Evolutionary conservation across 1,284 basidiomycete species (phyloP), one percentile per base, ranked within the genome.

Genomic region (Fomitopsis betulina): DNA sequence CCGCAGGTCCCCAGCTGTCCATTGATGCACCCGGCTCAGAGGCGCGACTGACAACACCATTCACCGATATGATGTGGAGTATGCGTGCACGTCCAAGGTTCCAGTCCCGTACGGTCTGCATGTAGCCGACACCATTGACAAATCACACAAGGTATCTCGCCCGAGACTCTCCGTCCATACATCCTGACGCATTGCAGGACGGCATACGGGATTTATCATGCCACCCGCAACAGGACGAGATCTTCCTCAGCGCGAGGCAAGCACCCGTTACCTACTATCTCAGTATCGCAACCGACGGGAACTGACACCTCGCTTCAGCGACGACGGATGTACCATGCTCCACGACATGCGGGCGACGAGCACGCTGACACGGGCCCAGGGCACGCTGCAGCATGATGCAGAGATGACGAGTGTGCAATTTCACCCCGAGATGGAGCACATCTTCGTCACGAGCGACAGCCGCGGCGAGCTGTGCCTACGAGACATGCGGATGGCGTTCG

Each of bases 401-500:
- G 85, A 88, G 65, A 78, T 86, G 54, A 87, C 85, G 0, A 80
- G 79, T 53, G 81, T 84, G 9, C 78, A 82, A 62, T 86, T 78
- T 61, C 87, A 89, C 70, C 89, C 86, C 10, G 68, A 62, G 37
- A 82, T 84, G 75, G 81, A 83, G 49, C 77, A 89, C 62, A 67
- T 89, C 42, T 91, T 93, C 60, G 79, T 80, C 2, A 88, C 84
- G 4, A 80, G 84, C 53, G 85, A 89, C 59, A 74, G 68, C 10
- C 70, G 67, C 9, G 87, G 87, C 1, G 70, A 73, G 21, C 81
- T 90, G 1, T 83, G 79, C 61, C 78, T 92, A 57, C 79, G 86
- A n/a, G 89, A 92, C 67, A 73, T 75, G n/a, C 77, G 89, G n/a
- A 90, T 89, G 83, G 81, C 86, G 0, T 91, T 91, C 69, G 85